Evolutionary conservation across 495 filamentous ascomycete genomes (phyloP).

Genomic region (Podospora australis): DNA sequence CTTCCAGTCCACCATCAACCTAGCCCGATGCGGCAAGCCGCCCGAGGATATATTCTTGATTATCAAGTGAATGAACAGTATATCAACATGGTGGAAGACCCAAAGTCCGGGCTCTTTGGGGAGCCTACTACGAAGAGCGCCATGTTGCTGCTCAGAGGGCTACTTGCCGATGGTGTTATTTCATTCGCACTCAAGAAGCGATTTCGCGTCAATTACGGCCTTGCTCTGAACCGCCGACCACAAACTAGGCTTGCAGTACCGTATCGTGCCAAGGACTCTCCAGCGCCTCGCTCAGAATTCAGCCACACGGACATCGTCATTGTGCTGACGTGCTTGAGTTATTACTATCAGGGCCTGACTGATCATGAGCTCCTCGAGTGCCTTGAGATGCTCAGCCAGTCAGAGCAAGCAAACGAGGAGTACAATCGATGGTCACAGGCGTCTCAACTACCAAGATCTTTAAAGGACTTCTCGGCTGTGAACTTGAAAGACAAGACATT

Average conservation of each 20-base stretch:
- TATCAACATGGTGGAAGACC: slow-evolving; percentile 31
- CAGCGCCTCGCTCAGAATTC: slow-evolving; percentile 59
- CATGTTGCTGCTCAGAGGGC: slow-evolving; percentile 53
- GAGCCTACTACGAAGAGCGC: slow-evolving; percentile 24
- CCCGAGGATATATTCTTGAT: slow-evolving; percentile 40
- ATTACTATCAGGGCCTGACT: slow-evolving; percentile 60
- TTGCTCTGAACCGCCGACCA: slow-evolving; percentile 36
- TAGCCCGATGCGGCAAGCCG: slow-evolving; percentile 24
- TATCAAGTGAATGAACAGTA: slow-evolving; percentile 21
- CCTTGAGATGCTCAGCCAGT: slow-evolving; percentile 45
- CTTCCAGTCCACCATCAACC: slow-evolving; percentile 39
- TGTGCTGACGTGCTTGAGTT: slow-evolving; percentile 58
- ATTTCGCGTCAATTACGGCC: slow-evolving; percentile 63
- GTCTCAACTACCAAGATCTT: slow-evolving; percentile 30
- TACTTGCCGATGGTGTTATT: slow-evolving; percentile 53
- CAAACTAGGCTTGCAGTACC: slow-evolving; percentile 58
- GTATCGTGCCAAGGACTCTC: slow-evolving; percentile 62
- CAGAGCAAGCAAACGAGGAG: slow-evolving; percentile 49
- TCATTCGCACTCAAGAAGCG: slow-evolving; percentile 54
- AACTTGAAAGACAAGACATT: slow-evolving; percentile 51
- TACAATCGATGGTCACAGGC: slow-evolving; percentile 47
- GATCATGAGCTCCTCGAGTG: slow-evolving; percentile 45
- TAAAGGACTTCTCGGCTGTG: slow-evolving; percentile 47
- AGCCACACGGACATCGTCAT: slow-evolving; percentile 68
- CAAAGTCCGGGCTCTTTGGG: slow-evolving; percentile 26